Conservation (phyloP, 768 basidiomycete species). For the Peribolospora baueri region DNA sequence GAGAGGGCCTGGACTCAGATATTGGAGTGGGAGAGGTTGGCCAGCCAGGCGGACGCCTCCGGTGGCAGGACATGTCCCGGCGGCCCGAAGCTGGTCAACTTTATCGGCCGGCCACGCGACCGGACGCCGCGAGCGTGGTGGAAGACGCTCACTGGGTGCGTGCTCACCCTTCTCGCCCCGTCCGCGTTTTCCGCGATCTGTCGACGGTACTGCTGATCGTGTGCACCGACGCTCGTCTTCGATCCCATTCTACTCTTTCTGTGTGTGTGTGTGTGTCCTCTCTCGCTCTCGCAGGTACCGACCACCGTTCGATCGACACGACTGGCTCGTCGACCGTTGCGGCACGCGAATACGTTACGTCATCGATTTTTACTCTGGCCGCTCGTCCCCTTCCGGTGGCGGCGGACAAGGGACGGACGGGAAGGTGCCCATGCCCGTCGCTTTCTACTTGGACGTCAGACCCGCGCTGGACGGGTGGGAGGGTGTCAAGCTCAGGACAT, state of each 20-base stretch:
- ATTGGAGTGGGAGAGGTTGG: conserved; percentile 43
- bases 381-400: conserved; percentile 19
- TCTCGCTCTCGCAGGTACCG: conserved; percentile 37
- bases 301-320: conserved; percentile 85
- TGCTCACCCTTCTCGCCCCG: conserved; percentile 3
- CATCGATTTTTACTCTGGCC: conserved; percentile 93
- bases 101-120: conserved; percentile 67
- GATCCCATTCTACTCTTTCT: not conserved
- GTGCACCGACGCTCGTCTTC: not conserved
- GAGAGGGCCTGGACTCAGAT: conserved; percentile 74
- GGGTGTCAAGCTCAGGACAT: conserved; percentile 31
- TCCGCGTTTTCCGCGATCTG: not conserved
- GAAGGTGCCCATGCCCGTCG: conserved; percentile 26
- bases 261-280: not conserved
- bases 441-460: conserved; percentile 82
- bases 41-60: conserved; percentile 11
- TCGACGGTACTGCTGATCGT: not conserved
- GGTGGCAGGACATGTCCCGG: conserved; percentile 19
- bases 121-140: conserved; percentile 54
- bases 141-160: conserved; percentile 68
- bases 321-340: conserved; percentile 89
- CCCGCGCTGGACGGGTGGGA: conserved; percentile 90
- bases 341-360: conserved; percentile 73
- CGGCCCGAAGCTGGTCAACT: conserved; percentile 52
- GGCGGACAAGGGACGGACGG: conserved; percentile 5